Evolutionary conservation across 2,329 filamentous ascomycete species (phyloP).

Genomic region (Blastomyces emzantsi): DNA sequence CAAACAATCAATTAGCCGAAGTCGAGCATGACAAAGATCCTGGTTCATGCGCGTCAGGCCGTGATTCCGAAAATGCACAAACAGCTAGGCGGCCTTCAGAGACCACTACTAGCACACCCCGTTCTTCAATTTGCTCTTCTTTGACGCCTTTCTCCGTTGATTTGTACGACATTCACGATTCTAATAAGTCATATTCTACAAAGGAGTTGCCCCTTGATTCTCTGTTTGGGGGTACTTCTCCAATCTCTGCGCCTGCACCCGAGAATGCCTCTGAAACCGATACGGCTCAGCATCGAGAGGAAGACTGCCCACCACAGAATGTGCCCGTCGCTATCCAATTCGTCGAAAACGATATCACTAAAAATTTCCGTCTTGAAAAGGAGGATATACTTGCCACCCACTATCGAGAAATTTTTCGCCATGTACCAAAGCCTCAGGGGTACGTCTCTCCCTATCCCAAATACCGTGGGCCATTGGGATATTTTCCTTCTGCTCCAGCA

Average conservation of each 20-base stretch:
- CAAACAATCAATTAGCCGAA: background rate
- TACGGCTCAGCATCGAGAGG: background rate
- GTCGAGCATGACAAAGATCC: background rate
- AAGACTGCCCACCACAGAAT: background rate
- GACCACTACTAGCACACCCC: background rate
- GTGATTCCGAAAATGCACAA: background rate
- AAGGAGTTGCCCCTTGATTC: background rate
- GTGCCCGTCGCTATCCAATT: background rate
- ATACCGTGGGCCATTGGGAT: slow-evolving; percentile 21
- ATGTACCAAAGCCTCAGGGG: slow-evolving; percentile 16
- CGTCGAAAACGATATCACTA: slow-evolving; percentile 11
- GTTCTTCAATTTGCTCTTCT: background rate
- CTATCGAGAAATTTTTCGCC: slow-evolving; percentile 20
- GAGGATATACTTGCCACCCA: slow-evolving; percentile 21
- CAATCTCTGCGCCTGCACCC: background rate
- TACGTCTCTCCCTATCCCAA: slow-evolving; percentile 28
- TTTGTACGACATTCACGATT: background rate
- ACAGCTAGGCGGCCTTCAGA: background rate
- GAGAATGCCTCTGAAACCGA: background rate
- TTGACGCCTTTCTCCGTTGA: background rate
- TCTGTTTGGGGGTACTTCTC: background rate
- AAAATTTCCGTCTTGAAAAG: slow-evolving; percentile 19
- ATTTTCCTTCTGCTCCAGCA: slow-evolving; percentile 25
- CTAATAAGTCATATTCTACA: background rate
- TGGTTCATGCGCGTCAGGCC: background rate